These are phyloP conservation scores for Termitomyces sp. DNA, from an alignment of 768 basidiomycete genomes.

Conservation along the genomic window DNA sequence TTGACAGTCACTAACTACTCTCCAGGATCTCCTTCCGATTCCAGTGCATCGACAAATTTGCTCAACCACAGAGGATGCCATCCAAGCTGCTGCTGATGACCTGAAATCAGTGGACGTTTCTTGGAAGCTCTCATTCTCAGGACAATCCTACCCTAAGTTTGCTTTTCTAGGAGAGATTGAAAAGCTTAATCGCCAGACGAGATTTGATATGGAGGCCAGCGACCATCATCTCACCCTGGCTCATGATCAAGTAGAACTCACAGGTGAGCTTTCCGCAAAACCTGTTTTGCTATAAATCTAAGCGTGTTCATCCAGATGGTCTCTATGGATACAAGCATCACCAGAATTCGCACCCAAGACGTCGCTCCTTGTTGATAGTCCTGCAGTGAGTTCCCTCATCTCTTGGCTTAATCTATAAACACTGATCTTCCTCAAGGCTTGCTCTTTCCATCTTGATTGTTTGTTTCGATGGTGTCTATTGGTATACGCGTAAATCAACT, in stretches of 20 bases:
- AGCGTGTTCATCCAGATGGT: slow-evolving; percentile 17
- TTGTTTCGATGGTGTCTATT: slow-evolving; percentile 23
- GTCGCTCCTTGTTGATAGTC: slow-evolving; percentile 12
- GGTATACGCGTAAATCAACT: slow-evolving; percentile 28
- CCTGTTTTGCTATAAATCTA: background rate
- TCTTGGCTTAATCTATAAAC: background rate
- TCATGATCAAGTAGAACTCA: slow-evolving; percentile 21
- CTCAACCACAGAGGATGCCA: background rate
- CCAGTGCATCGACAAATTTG: slow-evolving; percentile 26
- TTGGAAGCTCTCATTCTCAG: slow-evolving; percentile 29
- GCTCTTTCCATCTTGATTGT: slow-evolving; percentile 4
- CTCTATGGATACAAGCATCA: slow-evolving; percentile 22
- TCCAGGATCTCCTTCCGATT: slow-evolving; percentile 10
- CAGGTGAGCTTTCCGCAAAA: slow-evolving; percentile 14
- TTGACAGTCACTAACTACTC: background rate
- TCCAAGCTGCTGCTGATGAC: slow-evolving; percentile 5
- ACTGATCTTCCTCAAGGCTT: slow-evolving; percentile 7
- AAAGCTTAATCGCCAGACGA: background rate
- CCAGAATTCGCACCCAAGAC: slow-evolving; percentile 25
- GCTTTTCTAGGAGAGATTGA: slow-evolving; percentile 13
- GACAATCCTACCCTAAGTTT: slow-evolving; percentile 19
- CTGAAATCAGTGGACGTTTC: slow-evolving; percentile 24
- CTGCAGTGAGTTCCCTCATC: slow-evolving; percentile 13
- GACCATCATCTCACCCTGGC: slow-evolving; percentile 15
- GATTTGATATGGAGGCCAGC: slow-evolving; percentile 15